phyloP scores from a whole-genome alignment of 805 yeast genomes.

The Wickerhamiella kazuoi region DNA sequence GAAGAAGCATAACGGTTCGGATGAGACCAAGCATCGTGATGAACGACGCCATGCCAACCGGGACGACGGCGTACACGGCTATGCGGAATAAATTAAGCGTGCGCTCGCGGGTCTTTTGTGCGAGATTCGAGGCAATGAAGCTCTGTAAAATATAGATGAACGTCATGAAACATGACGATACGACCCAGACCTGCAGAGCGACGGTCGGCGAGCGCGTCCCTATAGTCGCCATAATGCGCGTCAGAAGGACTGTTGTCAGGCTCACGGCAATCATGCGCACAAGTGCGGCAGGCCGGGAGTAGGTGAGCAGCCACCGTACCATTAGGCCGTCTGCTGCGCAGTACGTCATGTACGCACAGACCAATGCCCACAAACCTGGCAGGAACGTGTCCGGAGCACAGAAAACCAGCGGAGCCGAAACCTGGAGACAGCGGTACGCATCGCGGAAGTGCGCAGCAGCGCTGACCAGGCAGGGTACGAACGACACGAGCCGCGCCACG shows the following conservation, averaged over 20 bases:
- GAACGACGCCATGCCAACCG: conserved; percentile 88
- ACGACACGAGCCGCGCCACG: conserved; percentile 36
- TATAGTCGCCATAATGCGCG: conserved; percentile 48
- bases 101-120: conserved; percentile 24
- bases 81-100: conserved; percentile 76
- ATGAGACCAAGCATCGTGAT: conserved; percentile 75
- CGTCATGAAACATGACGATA: conserved; percentile 73
- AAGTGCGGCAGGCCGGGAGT: conserved; percentile 75
- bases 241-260: conserved; percentile 48
- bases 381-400: conserved; percentile 12
- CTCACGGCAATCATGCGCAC: conserved; percentile 74
- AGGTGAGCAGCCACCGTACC: conserved; percentile 82
- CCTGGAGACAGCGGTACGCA: conserved; percentile 16
- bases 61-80: conserved; percentile 94
- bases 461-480: conserved; percentile 48
- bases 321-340: conserved; percentile 75
- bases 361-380: conserved; percentile 63
- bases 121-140: conserved; percentile 55
- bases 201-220: conserved; percentile 55
- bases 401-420: conserved; percentile 5
- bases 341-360: conserved; percentile 68
- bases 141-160: conserved; percentile 67
- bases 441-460: conserved; percentile 20
- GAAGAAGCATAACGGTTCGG: conserved; percentile 53
- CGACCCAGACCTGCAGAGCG: conserved; percentile 76